Percentiles rank a stretch among this genome's conserved stretches.
Conservation (phyloP, 495 filamentous ascomycete species). For the Penicillium fimorum region DNA sequence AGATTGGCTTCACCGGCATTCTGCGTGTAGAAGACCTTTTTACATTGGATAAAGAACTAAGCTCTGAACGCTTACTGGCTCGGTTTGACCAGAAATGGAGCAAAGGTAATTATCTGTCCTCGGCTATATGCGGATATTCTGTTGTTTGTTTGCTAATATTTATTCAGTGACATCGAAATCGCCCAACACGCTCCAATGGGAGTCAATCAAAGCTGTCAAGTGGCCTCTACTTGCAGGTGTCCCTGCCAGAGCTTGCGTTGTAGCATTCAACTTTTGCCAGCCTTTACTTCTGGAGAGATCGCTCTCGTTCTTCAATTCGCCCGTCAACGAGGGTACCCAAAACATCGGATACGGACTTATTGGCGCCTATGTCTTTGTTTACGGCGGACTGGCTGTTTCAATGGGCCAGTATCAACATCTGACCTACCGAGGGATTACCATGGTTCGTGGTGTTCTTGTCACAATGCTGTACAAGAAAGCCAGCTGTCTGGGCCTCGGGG, state of each 20-base stretch:
- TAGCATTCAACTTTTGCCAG: constrained; percentile 61
- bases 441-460: constrained; percentile 57
- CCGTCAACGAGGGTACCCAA: constrained; percentile 34
- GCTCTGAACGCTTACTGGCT: constrained; percentile 38
- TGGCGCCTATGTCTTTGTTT: constrained; percentile 62
- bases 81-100: constrained; percentile 34
- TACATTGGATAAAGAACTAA: constrained; percentile 44
- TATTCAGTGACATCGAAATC: constrained; percentile 29
- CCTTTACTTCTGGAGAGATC: constrained; percentile 61
- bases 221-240: constrained; percentile 47
- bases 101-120: constrained; percentile 21
- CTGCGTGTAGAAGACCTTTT: constrained; percentile 48
- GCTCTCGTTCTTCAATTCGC: constrained; percentile 45
- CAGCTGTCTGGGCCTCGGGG: constrained; percentile 38
- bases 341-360: constrained; percentile 64
- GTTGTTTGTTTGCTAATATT: constrained; percentile 15
- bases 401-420: constrained; percentile 54
- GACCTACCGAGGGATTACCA: constrained; percentile 57
- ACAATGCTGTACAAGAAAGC: constrained; percentile 56
- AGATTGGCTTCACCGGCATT: constrained; percentile 43
- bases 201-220: constrained; percentile 47
- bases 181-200: constrained; percentile 45
- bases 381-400: constrained; percentile 55
- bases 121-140: background rate
- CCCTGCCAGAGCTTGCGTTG: constrained; percentile 52